A percentile compares a stretch with the other conserved stretches of the same genome.
Evolutionary conservation across 2,329 filamentous ascomycete species (phyloP).

Genomic region (Ophiocordyceps camponoti-rufipedis): DNA sequence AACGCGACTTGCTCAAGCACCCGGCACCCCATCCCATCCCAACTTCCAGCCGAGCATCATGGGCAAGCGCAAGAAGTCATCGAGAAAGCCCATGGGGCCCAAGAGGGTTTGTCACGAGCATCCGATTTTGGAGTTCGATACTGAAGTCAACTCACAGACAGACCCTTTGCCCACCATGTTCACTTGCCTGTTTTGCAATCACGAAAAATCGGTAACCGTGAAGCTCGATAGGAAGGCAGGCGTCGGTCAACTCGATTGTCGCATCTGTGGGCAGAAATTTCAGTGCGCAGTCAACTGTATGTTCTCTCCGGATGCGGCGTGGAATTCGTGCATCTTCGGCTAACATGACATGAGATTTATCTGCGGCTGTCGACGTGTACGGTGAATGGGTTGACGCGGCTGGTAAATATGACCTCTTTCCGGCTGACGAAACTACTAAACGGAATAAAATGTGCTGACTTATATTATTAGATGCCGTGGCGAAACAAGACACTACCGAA

Average conservation of each 20-base stretch:
- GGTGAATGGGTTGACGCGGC: slow-evolving; percentile 93
- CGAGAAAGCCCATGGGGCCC: slow-evolving; percentile 61
- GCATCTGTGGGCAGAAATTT: slow-evolving; percentile 84
- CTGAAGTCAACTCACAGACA: slow-evolving; percentile 22
- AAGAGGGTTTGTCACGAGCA: slow-evolving; percentile 45
- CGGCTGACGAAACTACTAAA: background rate
- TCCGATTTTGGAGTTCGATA: no score
- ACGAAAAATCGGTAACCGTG: slow-evolving; percentile 80
- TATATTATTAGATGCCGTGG: slow-evolving; percentile 26
- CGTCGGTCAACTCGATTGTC: slow-evolving; percentile 72
- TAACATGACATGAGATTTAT: slow-evolving; percentile 47
- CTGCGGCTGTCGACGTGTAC: slow-evolving; percentile 85
- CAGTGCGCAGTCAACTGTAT: slow-evolving; percentile 85
- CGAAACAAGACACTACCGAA: slow-evolving; percentile 12
- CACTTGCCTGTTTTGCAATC: slow-evolving; percentile 95
- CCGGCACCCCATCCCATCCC: no score
- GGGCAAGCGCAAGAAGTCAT: slow-evolving; percentile 93
- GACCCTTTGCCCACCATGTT: slow-evolving; percentile 70
- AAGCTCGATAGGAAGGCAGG: slow-evolving; percentile 89
- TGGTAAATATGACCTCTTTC: slow-evolving; percentile 20
- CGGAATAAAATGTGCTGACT: background rate
- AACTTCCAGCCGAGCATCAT: slow-evolving; percentile 15
- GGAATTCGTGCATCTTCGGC: background rate
- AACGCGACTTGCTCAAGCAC: no score
- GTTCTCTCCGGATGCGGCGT: slow-evolving; percentile 7